Evolutionary conservation across 1,284 basidiomycete species (phyloP).

Genomic region (Athelia sp.): DNA sequence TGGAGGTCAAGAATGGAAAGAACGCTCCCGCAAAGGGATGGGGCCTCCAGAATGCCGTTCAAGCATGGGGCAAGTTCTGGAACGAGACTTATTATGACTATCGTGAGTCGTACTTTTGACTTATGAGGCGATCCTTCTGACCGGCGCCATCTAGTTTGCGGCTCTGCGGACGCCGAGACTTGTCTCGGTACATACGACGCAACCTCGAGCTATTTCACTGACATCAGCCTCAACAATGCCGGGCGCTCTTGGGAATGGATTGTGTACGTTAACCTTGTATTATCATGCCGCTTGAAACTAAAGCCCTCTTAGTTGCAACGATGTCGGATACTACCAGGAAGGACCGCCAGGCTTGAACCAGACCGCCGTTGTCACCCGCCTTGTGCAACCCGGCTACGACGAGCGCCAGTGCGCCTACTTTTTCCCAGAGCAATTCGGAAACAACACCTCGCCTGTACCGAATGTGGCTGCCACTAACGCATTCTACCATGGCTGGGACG

Average conservation of each 20-base stretch:
- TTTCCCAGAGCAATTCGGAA: constrained; percentile 53
- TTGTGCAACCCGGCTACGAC: constrained; percentile 54
- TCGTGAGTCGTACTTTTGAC: constrained; percentile 19
- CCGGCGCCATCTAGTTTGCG: neutral
- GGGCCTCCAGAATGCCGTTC: constrained; percentile 58
- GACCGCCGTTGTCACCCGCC: constrained; percentile 53
- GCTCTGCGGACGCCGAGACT: neutral
- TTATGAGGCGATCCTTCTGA: neutral
- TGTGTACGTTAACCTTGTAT: constrained; percentile 29
- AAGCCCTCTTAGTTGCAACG: constrained; percentile 47
- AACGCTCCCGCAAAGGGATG: constrained; percentile 52
- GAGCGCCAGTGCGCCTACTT: constrained; percentile 60
- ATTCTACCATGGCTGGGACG: constrained; percentile 58
- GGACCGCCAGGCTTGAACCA: constrained; percentile 47
- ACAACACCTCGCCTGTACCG: constrained; percentile 27
- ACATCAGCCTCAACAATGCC: constrained; percentile 47
- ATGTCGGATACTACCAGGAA: constrained; percentile 62
- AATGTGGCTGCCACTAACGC: constrained; percentile 39
- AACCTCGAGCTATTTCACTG: constrained; percentile 41
- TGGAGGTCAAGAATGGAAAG: constrained; percentile 62
- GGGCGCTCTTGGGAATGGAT: constrained; percentile 59
- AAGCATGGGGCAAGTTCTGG: constrained; percentile 56
- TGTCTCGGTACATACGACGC: constrained; percentile 58
- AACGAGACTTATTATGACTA: constrained; percentile 29
- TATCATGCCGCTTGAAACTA: constrained; percentile 1